Evolutionary conservation across 106 monocot genomes (phyloP).

Genomic region (Apostasia shenzhenica): DNA sequence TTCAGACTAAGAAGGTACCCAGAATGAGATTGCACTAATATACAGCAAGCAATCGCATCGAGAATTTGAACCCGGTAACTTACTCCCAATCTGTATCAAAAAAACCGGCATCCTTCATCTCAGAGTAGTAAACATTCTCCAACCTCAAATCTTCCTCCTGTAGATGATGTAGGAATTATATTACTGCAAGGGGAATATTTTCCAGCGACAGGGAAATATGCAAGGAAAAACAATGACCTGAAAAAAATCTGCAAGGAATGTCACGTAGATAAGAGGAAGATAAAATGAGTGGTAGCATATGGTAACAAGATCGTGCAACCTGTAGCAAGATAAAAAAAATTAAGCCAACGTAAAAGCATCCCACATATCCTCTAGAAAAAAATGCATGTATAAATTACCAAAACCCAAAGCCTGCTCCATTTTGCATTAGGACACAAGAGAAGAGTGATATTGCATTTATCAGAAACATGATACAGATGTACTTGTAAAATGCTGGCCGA

Average conservation of each 20-base stretch:
- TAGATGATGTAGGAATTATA: background rate
- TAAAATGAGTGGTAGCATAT: conserved; percentile 91
- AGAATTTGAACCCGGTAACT: background rate
- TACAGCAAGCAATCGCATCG: background rate
- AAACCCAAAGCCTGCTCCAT: conserved; percentile 67
- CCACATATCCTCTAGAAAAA: background rate
- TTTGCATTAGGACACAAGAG: conserved; percentile 56
- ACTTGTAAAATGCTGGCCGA: conserved; percentile 85
- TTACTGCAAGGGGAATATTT: background rate
- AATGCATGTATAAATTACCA: conserved; percentile 38
- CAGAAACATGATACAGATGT: conserved; percentile 62
- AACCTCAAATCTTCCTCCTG: conserved; percentile 88
- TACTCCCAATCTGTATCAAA: conserved; percentile 96
- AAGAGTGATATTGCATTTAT: conserved; percentile 53
- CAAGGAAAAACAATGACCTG: conserved; percentile 39
- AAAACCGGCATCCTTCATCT: conserved; percentile 99
- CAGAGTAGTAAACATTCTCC: conserved; percentile 93
- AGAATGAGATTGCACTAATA: background rate
- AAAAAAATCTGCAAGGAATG: conserved; percentile 91
- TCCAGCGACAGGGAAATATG: background rate
- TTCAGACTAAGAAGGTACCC: too few species aligned
- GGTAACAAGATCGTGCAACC: conserved; percentile 63
- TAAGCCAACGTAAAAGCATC: background rate
- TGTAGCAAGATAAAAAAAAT: conserved; percentile 11
- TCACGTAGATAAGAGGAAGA: conserved; percentile 82